Evolutionary conservation across 108 stramenopile species (phyloP).

Genomic region (Skeletonema menzelii): DNA sequence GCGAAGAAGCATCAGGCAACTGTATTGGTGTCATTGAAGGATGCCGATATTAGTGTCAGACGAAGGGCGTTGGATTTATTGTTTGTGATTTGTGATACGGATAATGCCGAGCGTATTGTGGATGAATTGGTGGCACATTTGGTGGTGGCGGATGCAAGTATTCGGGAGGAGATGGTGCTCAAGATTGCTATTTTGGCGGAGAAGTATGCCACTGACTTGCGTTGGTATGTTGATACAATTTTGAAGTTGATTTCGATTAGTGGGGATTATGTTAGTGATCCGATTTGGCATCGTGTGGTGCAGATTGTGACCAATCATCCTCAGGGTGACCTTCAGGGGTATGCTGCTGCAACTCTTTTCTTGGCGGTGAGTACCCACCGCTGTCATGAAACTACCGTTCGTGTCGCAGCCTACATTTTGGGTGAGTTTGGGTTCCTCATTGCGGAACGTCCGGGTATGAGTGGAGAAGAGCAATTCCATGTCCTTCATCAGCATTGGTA

Average conservation of each 20-base stretch:
- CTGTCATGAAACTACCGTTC: conserved; percentile 91
- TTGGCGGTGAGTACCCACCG: conserved; percentile 82
- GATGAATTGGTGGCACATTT: conserved; percentile 94
- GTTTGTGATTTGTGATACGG: conserved; percentile 96
- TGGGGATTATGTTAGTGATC: conserved; percentile 95
- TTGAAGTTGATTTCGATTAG: conserved; percentile 92
- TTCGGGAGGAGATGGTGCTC: conserved; percentile 97
- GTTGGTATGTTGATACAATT: conserved; percentile 98
- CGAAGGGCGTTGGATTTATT: conserved; percentile 93
- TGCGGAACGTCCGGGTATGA: conserved; percentile 90
- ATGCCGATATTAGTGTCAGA: conserved; percentile 95
- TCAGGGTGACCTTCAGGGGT: conserved; percentile 91
- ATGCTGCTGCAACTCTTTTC: conserved; percentile 90
- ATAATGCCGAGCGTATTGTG: conserved; percentile 92
- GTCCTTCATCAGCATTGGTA: conserved; percentile 96
- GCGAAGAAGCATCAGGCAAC: conserved; percentile 92
- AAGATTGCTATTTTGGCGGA: conserved; percentile 99
- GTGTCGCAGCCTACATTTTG: conserved; percentile 93
- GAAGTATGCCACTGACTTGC: conserved; percentile 93
- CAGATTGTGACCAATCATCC: conserved; percentile 98
- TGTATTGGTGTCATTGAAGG: conserved; percentile 92
- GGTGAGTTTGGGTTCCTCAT: conserved; percentile 98
- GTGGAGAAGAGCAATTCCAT: conserved; percentile 91
- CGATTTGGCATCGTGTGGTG: conserved; percentile 98
- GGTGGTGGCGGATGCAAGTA: conserved; percentile 87